phyloP scores from a whole-genome alignment of 257 asterid species.

The Rubia yunnanensis region DNA sequence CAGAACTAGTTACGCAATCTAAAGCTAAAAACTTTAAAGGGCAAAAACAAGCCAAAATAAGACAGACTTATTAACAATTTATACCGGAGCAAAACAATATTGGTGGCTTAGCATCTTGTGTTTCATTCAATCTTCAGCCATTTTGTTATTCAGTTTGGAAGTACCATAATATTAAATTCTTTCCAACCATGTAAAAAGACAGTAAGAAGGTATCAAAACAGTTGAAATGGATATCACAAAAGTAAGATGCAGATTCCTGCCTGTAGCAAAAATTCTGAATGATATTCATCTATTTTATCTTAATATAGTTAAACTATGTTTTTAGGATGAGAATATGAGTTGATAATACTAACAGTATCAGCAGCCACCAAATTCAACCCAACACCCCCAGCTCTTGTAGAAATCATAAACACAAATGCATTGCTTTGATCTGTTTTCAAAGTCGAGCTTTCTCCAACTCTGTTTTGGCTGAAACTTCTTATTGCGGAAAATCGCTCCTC shows the following conservation, averaged over 20 bases:
- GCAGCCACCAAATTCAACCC: slow-evolving; percentile 98
- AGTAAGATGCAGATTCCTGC: background rate
- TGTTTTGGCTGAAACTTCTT: slow-evolving; percentile 67
- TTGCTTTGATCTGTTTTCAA: slow-evolving; percentile 23
- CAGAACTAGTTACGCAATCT: background rate
- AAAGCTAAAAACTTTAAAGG: background rate
- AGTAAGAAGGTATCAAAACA: background rate
- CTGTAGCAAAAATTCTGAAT: background rate
- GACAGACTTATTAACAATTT: background rate
- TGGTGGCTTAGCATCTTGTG: background rate
- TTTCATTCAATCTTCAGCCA: background rate
- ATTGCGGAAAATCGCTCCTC: slow-evolving; percentile 97
- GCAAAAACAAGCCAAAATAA: background rate
- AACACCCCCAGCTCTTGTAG: slow-evolving; percentile 98
- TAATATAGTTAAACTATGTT: background rate
- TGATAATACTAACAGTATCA: slow-evolving; percentile 61
- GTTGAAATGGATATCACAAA: background rate
- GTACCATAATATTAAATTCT: background rate
- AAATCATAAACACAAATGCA: slow-evolving; percentile 77
- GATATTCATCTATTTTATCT: background rate
- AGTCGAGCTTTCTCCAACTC: slow-evolving; percentile 21
- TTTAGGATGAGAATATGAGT: background rate
- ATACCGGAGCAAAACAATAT: background rate
- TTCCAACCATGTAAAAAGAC: background rate
- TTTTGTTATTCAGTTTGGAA: background rate